These are phyloP conservation scores for Fremontodendron californicum DNA, from an alignment of 345 rosid species.

Conservation along the genomic window DNA sequence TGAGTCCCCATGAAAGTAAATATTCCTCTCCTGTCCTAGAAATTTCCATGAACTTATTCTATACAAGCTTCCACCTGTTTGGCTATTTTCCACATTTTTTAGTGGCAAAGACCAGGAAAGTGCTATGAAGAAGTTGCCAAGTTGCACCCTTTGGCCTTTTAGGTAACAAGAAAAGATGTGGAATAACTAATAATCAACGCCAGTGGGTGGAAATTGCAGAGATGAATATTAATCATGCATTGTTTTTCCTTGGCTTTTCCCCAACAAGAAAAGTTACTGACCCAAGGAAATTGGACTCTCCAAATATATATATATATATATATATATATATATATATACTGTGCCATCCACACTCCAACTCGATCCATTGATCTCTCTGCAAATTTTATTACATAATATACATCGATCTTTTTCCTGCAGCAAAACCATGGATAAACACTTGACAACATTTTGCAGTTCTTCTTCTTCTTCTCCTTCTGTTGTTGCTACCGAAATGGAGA, in stretches of 20 bases:
- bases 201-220: not conserved
- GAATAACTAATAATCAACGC: no score
- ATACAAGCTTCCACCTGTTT: not conserved
- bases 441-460: no score
- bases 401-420: not conserved
- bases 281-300: not conserved
- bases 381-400: not conserved
- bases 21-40: no score
- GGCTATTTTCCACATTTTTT: not conserved
- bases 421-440: no score
- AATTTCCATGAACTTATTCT: not conserved
- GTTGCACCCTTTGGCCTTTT: not conserved
- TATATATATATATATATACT: not conserved
- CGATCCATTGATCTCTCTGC: not conserved
- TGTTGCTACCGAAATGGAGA: not conserved
- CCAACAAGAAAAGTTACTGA: no score
- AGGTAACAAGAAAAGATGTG: not conserved
- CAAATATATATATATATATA: not conserved
- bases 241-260: not conserved
- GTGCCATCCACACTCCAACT: not conserved
- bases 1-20: no score
- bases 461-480: not conserved
- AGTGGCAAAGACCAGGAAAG: not conserved
- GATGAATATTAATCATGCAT: not conserved
- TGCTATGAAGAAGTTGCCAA: not conserved